Evolutionary conservation across 768 basidiomycete species (phyloP), one percentile per base, ranked within the genome.

Genomic region (Russula sp.): DNA sequence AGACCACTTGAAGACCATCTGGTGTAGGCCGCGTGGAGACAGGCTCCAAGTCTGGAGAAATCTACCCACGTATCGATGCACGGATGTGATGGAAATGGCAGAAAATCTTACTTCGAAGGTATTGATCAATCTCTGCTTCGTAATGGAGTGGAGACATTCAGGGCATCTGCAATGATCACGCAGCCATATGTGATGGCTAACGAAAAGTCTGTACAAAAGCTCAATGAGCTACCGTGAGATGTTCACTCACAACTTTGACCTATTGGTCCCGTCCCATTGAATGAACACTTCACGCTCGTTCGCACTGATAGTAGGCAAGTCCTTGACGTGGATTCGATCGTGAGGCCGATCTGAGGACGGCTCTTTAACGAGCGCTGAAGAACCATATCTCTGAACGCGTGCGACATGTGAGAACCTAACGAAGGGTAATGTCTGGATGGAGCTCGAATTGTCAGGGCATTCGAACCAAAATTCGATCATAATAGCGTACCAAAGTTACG

Each of bases 161-260:
- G 87, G 75, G 71, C 93, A 97, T 38, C 93, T 81, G 71, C 96
- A 98, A 66, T 98, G 95, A 69, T 98, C 96, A 47, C 92, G 79
- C 25, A 98, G 75, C 89, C 93, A 97, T 43, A 93, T 82, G 68
- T 93, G 85, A 70, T 96, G 92, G 70, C 95, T 98, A 7, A 66
- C 32, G 65, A 29, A 57, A 34, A 8, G 22, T 51, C 42, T 18
- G 9, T 8, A 47, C 11, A 34, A 8, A 18, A 43, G 10, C 22
- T 18, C 3, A 13, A 39, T 10, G 8, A 29, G 11, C 18, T 16
- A 35, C n/a, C 8, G 6, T 5, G 32, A 38, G 14, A 46, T 47
- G 18, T 35, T 41, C 47, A 79, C 88, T 65, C 70, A 93, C 92
- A 87, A 94, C 73, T 85, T 77, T 3, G 90, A 89, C 82, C 85